Evolutionary conservation across 176 grass and related monocot genomes (phyloP).

Genomic region (Musa troglodytarum): DNA sequence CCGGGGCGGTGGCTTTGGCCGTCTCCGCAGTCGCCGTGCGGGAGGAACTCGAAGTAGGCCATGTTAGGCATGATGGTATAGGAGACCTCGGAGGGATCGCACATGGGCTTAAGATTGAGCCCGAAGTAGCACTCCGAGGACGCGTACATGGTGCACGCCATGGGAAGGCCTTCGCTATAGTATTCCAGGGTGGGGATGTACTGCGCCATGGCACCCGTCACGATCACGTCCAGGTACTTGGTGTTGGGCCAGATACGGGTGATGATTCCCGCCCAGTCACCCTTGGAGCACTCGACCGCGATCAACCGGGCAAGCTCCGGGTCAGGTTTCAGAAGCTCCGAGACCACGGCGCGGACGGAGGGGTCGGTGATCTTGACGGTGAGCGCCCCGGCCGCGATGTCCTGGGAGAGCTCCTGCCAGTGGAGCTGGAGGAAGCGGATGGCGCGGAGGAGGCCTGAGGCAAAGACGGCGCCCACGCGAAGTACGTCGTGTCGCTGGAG

Average conservation of each 20-base stretch:
- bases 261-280: conserved; percentile 1
- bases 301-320: not conserved
- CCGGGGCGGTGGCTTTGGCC: not conserved
- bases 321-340: conserved; percentile 17
- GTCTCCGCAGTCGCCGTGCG: not conserved
- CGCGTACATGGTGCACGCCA: conserved; percentile 12
- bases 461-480: conserved; percentile 52
- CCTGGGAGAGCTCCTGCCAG: conserved; percentile 36
- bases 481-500: conserved; percentile 52
- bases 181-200: conserved; percentile 5
- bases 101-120: conserved; percentile 7
- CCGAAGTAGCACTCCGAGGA: conserved; percentile 16
- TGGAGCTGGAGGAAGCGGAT: conserved; percentile 54
- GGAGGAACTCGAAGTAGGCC: conserved; percentile 16
- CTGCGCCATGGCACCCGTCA: conserved; percentile 5
- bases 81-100: conserved; percentile 4
- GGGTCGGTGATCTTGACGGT: conserved; percentile 31
- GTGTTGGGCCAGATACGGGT: not conserved
- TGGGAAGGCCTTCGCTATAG: not conserved
- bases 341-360: conserved; percentile 34
- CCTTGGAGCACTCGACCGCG: not conserved
- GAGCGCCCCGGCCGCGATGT: conserved; percentile 33
- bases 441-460: conserved; percentile 44
- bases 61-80: conserved; percentile 18
- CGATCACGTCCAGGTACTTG: conserved; percentile 6